Evolutionary conservation across 176 grass and related monocot species (phyloP), one percentile per base, ranked within the genome.

Genomic region (Aegilops umbellulata): DNA sequence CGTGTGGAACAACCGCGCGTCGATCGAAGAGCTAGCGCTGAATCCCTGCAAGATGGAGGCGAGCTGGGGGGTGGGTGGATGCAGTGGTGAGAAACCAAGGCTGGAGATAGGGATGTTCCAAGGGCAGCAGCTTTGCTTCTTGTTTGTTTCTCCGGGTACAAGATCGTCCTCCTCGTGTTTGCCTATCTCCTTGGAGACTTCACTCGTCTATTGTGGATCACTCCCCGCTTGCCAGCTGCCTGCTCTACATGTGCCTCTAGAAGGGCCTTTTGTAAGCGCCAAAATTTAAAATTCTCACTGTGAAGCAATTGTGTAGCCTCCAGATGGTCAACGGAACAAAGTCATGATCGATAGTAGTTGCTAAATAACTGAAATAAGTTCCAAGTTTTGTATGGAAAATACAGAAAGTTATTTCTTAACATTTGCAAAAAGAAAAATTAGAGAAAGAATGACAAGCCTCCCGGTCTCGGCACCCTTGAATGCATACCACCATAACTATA

Each of bases 121-220:
- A 34, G 26, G 84, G 23, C 16, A 75, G 24, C 72, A 75, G 72
- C 19, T 83, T 83, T 46, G 80, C 65, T 55, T 34, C 6, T 85
- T 74, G 85, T 87, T 65, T 69, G 55, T 84, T 72, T 82, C 60
- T 25, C 85, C 46, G 35, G 58, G 61, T 84, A 90, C 83, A 90
- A 90, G 80, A 31, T 84, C 84, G 61, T 69, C 60, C 24, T 57
- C 82, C 87, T 89, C 36, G 76, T 81, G 69, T 63, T 84, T 69
- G 88, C 57, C 77, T 85, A 87, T 77, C 85, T 44, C 42, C 72
- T 87, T 92, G 87, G 87, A 89, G 34, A 60, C 53, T 87, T 90
- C 87, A 87, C 91, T 84, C 12, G 34, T 74, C 35, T 47, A 16
- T 29, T 44, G 42, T 30, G 72, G 27, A 51, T 49, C 25, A 51